Evolutionary conservation across 2,329 filamentous ascomycete species (phyloP).

Genomic region (Aspergillus thermomutatus): DNA sequence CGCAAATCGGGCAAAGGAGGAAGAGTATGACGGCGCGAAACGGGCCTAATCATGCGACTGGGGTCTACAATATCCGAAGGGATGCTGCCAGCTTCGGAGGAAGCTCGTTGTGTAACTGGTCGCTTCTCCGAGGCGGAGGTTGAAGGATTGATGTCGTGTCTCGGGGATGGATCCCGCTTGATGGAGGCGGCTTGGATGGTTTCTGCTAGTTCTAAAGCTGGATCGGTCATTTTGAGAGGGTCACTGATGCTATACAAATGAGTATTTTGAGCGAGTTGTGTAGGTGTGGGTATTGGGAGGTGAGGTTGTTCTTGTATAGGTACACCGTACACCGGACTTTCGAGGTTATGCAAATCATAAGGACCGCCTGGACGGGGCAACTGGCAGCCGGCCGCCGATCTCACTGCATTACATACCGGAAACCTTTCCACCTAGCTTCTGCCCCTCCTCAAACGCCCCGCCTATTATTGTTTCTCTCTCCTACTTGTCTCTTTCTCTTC

Average conservation of each 20-base stretch:
- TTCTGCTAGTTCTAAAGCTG: conserved; percentile 68
- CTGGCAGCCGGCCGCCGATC: background rate
- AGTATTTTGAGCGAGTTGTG: background rate
- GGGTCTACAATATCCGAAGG: conserved; percentile 47
- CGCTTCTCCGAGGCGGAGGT: conserved; percentile 67
- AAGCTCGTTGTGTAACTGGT: conserved; percentile 55
- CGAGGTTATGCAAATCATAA: background rate
- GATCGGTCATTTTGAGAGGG: conserved; percentile 50
- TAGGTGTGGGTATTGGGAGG: background rate
- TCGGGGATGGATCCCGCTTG: conserved; percentile 65
- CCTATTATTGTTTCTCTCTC: conserved; percentile 5
- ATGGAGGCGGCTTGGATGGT: conserved; percentile 79
- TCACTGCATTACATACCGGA: background rate
- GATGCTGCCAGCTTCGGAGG: conserved; percentile 42
- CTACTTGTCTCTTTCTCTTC: conserved; percentile 7
- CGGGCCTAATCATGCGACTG: conserved; percentile 32
- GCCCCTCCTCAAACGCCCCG: background rate
- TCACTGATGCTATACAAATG: background rate
- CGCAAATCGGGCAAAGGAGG: conserved; percentile 77
- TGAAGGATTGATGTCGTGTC: conserved; percentile 75
- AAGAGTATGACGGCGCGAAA: conserved; percentile 48
- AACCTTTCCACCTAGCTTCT: conserved; percentile 2
- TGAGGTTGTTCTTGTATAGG: background rate
- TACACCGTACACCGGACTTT: background rate
- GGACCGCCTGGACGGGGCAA: background rate